Conservation (phyloP, 1,284 basidiomycete species). For the Agroathelia rolfsii region DNA sequence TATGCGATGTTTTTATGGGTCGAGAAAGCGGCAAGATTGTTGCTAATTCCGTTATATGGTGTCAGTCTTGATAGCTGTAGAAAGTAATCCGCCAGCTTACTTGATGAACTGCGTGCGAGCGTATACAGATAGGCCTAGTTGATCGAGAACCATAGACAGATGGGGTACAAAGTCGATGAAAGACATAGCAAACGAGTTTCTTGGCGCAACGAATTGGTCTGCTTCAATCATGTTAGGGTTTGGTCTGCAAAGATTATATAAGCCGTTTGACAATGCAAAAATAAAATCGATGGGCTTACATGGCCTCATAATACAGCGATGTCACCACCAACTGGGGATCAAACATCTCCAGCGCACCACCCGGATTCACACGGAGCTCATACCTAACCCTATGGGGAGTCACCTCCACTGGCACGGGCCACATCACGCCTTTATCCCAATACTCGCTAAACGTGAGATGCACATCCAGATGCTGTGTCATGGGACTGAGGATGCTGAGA, state of each 20-base stretch:
- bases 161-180: conserved; percentile 70
- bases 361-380: conserved; percentile 68
- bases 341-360: conserved; percentile 72
- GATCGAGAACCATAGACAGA: conserved; percentile 64
- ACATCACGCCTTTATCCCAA: conserved; percentile 64
- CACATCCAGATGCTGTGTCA: conserved; percentile 67
- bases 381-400: conserved; percentile 68
- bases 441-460: conserved; percentile 53
- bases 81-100: conserved; percentile 36
- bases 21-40: conserved; percentile 62
- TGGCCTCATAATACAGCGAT: conserved; percentile 72
- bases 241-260: conserved; percentile 35
- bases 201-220: conserved; percentile 60
- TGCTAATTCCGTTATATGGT: conserved; percentile 31
- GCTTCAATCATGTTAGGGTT: conserved; percentile 65
- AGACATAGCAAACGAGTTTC: conserved; percentile 74
- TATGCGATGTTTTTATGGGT: conserved; percentile 76
- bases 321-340: conserved; percentile 66
- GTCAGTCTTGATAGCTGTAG: conserved; percentile 4
- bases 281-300: conserved; percentile 34
- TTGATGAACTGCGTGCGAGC: conserved; percentile 71
- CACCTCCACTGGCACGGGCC: conserved; percentile 62
- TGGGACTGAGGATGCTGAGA: conserved; percentile 58
- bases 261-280: too few relatives aligned
- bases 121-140: conserved; percentile 68